Base-by-base conservation (phyloP, 208 protist species). In the Leishmania lainsoni region DNA sequence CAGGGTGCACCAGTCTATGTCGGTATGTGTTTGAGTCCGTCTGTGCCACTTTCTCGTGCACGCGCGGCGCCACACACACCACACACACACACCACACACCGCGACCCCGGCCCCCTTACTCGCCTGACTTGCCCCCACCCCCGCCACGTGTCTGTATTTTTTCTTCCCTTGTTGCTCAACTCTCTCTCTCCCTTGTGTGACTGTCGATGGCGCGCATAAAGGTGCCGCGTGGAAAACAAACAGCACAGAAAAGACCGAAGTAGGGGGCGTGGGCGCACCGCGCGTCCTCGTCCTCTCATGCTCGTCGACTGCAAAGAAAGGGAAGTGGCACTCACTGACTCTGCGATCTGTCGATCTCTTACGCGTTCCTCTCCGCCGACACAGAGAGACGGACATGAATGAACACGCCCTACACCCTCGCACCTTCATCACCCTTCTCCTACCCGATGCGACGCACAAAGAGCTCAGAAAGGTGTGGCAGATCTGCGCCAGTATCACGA, bases 401-500 rank as follows among this genome's bases (percentile, higher is more conserved):
- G 5, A 12, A 48, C 42, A 35, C 48, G 26, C 48, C 3, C 39
- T 9, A 45, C 70, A 74, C 10, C 39, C 59, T n/a, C 26, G 16
- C n/a, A 16, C 71, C 49, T 4, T 59, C 49, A 12, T 6, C 45
- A 10, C 3, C n/a, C 51, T n/a, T 76, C 42, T 51, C 61, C 61
- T 32, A 14, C 49, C 16, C 71, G 42, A 63, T n/a, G 49, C 22
- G n/a, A 9, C 0, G 5, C n/a, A 78, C 63, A 35, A 54, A 68
- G 35, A 56, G 14, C 48, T 9, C 35, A 35, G 51, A 42, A 49
- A 74, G 3, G 39, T 42, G 35, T 49, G 58, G 16, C 61, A 22
- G 29, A 81, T 52, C 71, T 79, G 35, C 5, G 17, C 56, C 26
- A 81, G 78, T 65, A 86, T 39, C 51, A 80, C 77, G 48, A 42